phyloP scores from a whole-genome alignment of 2,329 filamentous ascomycete species.

The Colletotrichum destructivum region DNA sequence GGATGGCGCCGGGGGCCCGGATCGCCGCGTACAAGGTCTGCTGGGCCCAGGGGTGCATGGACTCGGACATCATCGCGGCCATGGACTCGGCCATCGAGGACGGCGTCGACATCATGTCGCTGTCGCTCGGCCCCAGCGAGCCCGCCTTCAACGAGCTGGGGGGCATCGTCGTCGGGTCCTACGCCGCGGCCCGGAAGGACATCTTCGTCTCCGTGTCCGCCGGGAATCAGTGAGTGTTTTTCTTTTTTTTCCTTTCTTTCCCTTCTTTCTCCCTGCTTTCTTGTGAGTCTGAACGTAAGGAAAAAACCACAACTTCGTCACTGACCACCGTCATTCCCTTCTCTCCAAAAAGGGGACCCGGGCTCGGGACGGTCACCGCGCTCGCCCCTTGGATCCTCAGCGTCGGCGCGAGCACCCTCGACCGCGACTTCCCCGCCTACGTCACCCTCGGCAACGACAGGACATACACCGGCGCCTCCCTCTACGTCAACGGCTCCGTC shows the following conservation, averaged over 20 bases:
- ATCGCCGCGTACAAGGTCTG: constrained; percentile 35
- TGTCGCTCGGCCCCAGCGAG: constrained; percentile 13
- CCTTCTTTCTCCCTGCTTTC: not conserved
- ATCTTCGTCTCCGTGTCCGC: constrained; percentile 19
- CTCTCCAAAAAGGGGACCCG: not conserved
- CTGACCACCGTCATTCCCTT: not conserved
- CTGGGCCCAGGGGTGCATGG: constrained; percentile 14
- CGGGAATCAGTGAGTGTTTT: constrained; percentile 9
- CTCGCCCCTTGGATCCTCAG: constrained; percentile 27
- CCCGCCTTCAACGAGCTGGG: constrained; percentile 3
- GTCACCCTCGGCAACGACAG: constrained; percentile 28
- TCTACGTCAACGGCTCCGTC: constrained; percentile 24
- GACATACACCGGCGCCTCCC: constrained; percentile 25
- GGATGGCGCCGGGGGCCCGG: constrained; percentile 24
- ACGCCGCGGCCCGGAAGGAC: constrained; percentile 17
- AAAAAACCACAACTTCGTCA: not conserved
- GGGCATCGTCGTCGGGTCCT: not conserved
- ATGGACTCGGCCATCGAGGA: constrained; percentile 35
- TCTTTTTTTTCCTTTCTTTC: too few relatives aligned
- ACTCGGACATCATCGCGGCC: constrained; percentile 24
- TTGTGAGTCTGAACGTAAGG: too few relatives aligned
- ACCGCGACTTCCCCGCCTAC: constrained; percentile 30
- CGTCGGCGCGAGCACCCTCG: constrained; percentile 33
- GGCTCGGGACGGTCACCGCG: not conserved
- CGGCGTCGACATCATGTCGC: constrained; percentile 31